Conservation (phyloP, 108 stramenopile species). For the Epithemia pelagica region DNA sequence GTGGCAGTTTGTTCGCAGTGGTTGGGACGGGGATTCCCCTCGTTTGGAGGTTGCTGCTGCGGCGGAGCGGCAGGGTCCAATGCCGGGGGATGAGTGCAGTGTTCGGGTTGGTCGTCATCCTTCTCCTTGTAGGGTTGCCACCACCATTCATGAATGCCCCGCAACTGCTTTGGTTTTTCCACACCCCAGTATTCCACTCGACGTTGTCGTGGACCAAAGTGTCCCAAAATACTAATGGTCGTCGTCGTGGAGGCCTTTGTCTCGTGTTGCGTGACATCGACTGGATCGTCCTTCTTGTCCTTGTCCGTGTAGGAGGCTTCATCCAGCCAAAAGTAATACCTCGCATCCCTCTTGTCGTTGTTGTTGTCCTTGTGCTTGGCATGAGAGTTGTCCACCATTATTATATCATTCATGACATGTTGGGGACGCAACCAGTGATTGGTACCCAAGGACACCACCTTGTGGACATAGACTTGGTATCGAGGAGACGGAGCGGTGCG, state of each 20-base stretch:
- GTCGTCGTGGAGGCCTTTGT: not conserved
- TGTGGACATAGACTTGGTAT: not conserved
- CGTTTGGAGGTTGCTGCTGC: too few species aligned
- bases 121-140: not conserved
- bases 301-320: not conserved
- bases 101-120: not conserved
- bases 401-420: not conserved
- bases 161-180: conserved; percentile 2
- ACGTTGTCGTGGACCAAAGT: not conserved
- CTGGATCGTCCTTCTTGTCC: not conserved
- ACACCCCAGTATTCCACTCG: conserved; percentile 14
- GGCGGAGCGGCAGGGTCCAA: not conserved
- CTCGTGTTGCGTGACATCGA: too few species aligned
- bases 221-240: not conserved
- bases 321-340: not conserved
- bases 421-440: not conserved
- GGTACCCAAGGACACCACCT: not conserved
- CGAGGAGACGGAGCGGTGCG: not conserved
- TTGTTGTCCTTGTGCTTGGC: not conserved
- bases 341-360: not conserved
- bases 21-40: not conserved
- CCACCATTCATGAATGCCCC: conserved; percentile 3
- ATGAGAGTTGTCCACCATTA: not conserved
- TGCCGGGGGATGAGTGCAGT: not conserved
- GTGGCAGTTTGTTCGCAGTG: not conserved